Evolutionary conservation across 129 eudicot species (phyloP).

Genomic region (Smallanthus sonchifolius): DNA sequence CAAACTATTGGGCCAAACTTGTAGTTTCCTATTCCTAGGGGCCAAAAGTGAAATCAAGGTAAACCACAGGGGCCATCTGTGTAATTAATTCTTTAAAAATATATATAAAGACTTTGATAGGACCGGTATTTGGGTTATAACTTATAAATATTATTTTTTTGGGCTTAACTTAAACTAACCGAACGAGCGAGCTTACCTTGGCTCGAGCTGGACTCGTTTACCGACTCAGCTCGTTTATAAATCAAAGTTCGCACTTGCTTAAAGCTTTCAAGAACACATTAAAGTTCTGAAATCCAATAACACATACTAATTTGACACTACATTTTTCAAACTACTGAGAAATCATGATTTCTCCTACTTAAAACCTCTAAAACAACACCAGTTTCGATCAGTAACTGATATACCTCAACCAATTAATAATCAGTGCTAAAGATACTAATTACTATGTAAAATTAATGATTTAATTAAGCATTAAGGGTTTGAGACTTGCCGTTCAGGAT

Average conservation of each 20-base stretch:
- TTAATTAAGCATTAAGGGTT: background rate
- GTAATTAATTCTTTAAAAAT: no score
- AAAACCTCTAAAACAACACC: background rate
- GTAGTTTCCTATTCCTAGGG: no score
- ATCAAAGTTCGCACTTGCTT: background rate
- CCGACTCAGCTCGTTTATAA: background rate
- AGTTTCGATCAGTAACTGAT: no score
- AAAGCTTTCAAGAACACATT: background rate
- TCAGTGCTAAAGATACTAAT: background rate
- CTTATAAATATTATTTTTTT: no score
- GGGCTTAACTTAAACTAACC: background rate
- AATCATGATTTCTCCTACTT: background rate
- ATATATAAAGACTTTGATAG: no score
- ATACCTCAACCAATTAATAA: background rate
- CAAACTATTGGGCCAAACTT: no score
- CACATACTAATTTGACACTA: background rate
- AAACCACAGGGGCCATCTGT: no score
- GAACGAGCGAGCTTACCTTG: no score
- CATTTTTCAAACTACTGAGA: background rate
- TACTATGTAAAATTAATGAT: background rate
- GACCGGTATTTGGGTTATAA: no score
- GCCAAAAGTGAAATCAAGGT: no score
- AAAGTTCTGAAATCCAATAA: background rate
- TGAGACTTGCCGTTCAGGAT: conserved; percentile 4
- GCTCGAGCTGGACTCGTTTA: background rate